Conservation (phyloP, 371 early-diverging fungal species). For the Thermomucor indicae-seudaticae region DNA sequence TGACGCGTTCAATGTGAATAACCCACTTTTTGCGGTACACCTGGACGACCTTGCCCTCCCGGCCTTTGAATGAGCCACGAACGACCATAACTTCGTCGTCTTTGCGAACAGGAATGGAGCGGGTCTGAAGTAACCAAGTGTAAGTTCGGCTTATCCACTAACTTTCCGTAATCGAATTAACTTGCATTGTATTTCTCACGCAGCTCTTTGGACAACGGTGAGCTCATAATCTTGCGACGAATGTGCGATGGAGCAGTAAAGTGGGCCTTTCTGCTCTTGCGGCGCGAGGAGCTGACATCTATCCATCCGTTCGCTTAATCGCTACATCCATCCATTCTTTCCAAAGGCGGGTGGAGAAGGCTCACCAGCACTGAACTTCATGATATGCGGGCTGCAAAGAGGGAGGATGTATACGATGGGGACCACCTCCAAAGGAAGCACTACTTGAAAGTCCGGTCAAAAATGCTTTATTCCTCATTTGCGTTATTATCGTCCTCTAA, state of each 20-base stretch:
- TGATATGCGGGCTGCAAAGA: conserved; percentile 1
- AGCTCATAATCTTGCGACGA: conserved; percentile 96
- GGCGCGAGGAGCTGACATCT: conserved; percentile 88
- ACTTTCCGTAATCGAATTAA: neutral
- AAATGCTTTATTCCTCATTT: too few species aligned
- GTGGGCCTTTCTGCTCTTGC: conserved; percentile 98
- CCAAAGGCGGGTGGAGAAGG: neutral
- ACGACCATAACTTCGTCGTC: conserved; percentile 96
- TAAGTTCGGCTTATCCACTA: neutral
- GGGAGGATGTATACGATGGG: too few species aligned
- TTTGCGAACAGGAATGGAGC: conserved; percentile 94
- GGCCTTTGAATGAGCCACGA: conserved; percentile 94
- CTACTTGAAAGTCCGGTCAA: too few species aligned
- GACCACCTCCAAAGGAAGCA: too few species aligned
- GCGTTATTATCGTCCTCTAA: too few species aligned
- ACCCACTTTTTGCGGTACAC: conserved; percentile 98
- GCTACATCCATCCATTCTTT: neutral
- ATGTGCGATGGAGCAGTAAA: conserved; percentile 94
- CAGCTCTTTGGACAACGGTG: conserved; percentile 96
- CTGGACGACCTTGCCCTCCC: conserved; percentile 92
- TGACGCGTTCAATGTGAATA: conserved; percentile 95
- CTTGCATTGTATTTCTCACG: conserved; percentile 92
- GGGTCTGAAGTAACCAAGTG: conserved; percentile 44
- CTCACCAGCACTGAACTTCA: conserved; percentile 43
- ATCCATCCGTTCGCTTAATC: conserved; percentile 5